Conservation (phyloP, 2,329 filamentous ascomycete genomes). For the Cladosporium velox region DNA sequence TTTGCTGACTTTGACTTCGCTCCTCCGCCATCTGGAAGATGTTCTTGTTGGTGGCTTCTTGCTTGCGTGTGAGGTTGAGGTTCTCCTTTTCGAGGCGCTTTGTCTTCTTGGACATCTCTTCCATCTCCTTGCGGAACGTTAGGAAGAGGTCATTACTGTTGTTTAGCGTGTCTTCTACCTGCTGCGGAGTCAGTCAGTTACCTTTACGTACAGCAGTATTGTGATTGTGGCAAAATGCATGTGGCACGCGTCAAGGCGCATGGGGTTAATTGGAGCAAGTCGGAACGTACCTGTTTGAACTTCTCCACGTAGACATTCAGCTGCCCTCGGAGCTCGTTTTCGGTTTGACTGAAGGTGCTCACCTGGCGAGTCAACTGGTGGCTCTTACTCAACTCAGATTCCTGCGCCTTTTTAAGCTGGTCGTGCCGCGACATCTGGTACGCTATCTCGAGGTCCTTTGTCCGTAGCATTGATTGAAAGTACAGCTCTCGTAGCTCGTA, state of each 20-base stretch:
- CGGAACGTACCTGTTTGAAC: slow-evolving; percentile 84
- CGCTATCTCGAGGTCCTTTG: slow-evolving; percentile 94
- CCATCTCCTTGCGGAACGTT: slow-evolving; percentile 98
- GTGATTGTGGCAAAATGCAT: slow-evolving; percentile 11
- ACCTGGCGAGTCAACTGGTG: slow-evolving; percentile 88
- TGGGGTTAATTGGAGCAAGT: neutral
- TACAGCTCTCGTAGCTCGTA: slow-evolving; percentile 94
- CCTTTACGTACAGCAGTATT: slow-evolving; percentile 23
- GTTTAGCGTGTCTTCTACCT: slow-evolving; percentile 98
- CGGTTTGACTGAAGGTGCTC: slow-evolving; percentile 92
- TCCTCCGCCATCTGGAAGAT: slow-evolving; percentile 98
- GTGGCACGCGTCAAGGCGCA: slow-evolving; percentile 11
- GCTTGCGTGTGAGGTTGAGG: slow-evolving; percentile 83
- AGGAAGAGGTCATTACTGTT: slow-evolving; percentile 97
- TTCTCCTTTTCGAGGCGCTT: slow-evolving; percentile 97
- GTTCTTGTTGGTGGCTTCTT: slow-evolving; percentile 89
- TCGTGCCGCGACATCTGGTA: slow-evolving; percentile 87
- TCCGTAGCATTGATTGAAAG: slow-evolving; percentile 87
- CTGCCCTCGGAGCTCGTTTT: slow-evolving; percentile 89
- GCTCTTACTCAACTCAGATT: slow-evolving; percentile 75
- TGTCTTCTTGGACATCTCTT: slow-evolving; percentile 99
- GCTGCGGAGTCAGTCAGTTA: slow-evolving; percentile 50
- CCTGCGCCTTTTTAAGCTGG: slow-evolving; percentile 83
- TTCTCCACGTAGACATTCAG: slow-evolving; percentile 99
- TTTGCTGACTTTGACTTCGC: slow-evolving; percentile 72